Base-by-base conservation (phyloP, 2,329 filamentous ascomycete genomes). In the Colletotrichum lentis region DNA sequence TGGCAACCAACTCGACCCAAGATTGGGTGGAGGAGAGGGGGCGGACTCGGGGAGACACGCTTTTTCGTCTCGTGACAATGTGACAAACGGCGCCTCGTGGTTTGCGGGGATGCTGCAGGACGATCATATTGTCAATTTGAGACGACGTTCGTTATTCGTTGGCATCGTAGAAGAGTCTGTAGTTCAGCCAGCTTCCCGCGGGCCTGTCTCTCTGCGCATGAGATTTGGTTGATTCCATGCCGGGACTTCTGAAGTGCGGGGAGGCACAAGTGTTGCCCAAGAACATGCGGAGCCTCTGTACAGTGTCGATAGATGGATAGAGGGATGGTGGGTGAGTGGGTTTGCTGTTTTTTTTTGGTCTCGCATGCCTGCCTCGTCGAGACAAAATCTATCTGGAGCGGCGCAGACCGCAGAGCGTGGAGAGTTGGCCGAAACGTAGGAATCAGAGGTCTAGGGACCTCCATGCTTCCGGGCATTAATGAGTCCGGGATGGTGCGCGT, bases 41-140 rank as follows among this genome's bases (percentile, higher is more conserved):
- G 24, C 31, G 20, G 43, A 7, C 14, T 27, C 2, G 31, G 31
- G 31, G 31, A 35, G 27, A 62, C 43, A 41, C n/a, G 61, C 41
- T 50, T 46, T 55, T 65, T 68, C 37, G 54, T 68, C 61, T 55
- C 62, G 64, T 60, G 43, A 60, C 56, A 62, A 56, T 41, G 55
- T 68, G 61, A 61, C 65, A 56, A 39, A 55, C 65, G 54, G 20
- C 61, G 47, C 65, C 61, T 64, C 43, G 61, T 57, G 66, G 62
- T 61, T 69, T 68, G 66, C 62, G 55, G 66, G 62, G 62, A 55
- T 68, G 47, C 54, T 44, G 66, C 62, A 62, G 66, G 66, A 69
- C 50, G 62, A 69, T 61, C 50, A 57, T 46, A 39, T 49, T 35
- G 55, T 41, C 50, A 60, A 61, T 50, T 56, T 61, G 39, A 65